Base-by-base conservation (phyloP, 306 rosid genomes). In the Betula pendula region DNA sequence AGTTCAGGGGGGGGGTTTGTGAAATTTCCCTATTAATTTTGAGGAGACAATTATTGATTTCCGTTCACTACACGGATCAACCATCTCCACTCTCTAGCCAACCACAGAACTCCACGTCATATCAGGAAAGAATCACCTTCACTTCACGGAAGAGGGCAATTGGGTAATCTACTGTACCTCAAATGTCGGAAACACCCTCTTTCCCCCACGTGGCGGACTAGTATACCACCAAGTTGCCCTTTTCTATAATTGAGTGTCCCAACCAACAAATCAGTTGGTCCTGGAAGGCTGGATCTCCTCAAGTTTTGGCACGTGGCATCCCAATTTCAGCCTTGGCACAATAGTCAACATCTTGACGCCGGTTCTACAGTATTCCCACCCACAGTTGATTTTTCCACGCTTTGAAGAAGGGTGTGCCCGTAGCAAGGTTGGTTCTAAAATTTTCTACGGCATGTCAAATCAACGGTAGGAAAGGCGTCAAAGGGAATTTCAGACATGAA, bases 101-200 rank as follows among this genome's bases (percentile, higher is more conserved):
- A 63, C 74, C 70, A 58, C 24, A 43, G 10, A 22, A 0, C 27
- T 79, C 92, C 89, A 76, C 80, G 78, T 19, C 75, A 67, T 22
- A 45, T 68, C 19, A 52, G 17, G 48, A 56, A 35, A 33, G 29
- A 73, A 43, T 70, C 33, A 69, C 77, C 76, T 43, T 56, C 77
- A 84, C 87, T 75, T 70, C 84, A 86, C 79, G 79, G 70, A 75
- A 79, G 69, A 38, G 80, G 65, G 42, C 72, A 74, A 40, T 27
- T 42, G 22, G 63, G 43, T 67, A 40, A 19, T 35, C 31, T 15
- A 0, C 1, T 1, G 1, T 1, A 9, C 8, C 3, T 4, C 13
- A 58, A 68, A 48, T 56, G 79, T 63, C 63, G 31, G 16, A 22
- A 67, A 29, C 44, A 29, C 58, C 38, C 24, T 50, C 22, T 10